Base-by-base conservation (phyloP, 345 rosid species). In the Jatropha curcas region DNA sequence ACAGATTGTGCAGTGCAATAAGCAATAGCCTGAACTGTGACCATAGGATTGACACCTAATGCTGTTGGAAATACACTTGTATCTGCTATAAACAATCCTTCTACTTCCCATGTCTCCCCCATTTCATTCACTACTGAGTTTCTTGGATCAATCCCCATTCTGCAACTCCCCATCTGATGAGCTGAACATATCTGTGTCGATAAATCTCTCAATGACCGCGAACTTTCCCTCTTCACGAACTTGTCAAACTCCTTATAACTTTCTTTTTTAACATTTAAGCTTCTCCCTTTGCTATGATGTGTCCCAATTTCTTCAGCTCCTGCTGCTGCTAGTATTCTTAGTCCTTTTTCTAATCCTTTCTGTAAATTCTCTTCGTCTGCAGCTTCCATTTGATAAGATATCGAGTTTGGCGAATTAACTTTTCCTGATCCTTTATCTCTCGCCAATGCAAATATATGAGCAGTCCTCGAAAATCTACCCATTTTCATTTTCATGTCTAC, bases 111-210 rank as follows among this genome's bases (percentile, higher is more conserved):
- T 45, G 93, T 86, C 80, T 93, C 96, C 3, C 97, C 96, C 77
- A 72, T 86, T 43, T 88, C 85, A 65, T 76, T 81, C 86, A 93
- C 97, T 14, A 80, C 96, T 0, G 97, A 91, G 24, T 62, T 71
- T 64, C 75, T 83, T 2, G 89, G 89, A 30, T 80, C 82, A 5
- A 75, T 71, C 17, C 97, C 98, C 96, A 93, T 91, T 73, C 94
- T 79, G 79, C 96, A 93, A 68, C 96, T 93, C 27, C 95, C 97
- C 97, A 91, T 91, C 80, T 93, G 96, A 77, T 93, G 97, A 52
- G 97, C 97, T 37, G 98, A 93, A 75, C 90, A 76, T 28, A 91
- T 68, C 14, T 82, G 85, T 5, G 86, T 76, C 5, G 82, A 67
- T 52, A 88, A 72, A 74, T 77, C 83, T 52, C 81, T 81, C 57